A percentile compares a stretch with the other conserved stretches of the same genome.
These are phyloP conservation scores for Neopestalotiopsis sp. DNA, from an alignment of 2,329 filamentous ascomycete genomes.

Conservation along the genomic window DNA sequence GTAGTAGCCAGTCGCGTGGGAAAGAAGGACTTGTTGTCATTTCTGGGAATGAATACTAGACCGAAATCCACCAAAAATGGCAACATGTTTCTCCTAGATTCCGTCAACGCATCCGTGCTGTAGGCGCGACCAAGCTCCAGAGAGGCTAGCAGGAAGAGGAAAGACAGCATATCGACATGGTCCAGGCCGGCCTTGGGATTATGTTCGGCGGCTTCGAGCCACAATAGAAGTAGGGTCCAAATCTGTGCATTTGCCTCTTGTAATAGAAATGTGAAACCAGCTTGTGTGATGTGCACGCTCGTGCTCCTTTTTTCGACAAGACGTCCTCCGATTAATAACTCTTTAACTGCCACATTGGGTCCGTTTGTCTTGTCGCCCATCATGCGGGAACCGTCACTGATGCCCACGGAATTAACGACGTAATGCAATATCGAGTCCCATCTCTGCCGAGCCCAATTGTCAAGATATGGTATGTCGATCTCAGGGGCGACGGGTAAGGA, in stretches of 20 bases:
- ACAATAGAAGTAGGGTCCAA: conserved; percentile 92
- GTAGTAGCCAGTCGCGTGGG: conserved; percentile 94
- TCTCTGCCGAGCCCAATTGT: conserved; percentile 83
- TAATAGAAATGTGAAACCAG: conserved; percentile 91
- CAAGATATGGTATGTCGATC: conserved; percentile 75
- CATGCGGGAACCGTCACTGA: conserved; percentile 37
- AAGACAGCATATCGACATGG: conserved; percentile 91
- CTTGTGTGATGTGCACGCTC: conserved; percentile 80
- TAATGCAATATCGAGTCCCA: conserved; percentile 98
- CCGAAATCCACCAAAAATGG: conserved; percentile 90
- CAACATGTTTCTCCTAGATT: conserved; percentile 86
- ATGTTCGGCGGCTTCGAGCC: conserved; percentile 79
- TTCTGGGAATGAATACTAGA: conserved; percentile 76
- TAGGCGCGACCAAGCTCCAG: conserved; percentile 92
- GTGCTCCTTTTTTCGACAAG: conserved; percentile 68
- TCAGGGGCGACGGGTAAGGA: conserved; percentile 64
- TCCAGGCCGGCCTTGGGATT: conserved; percentile 69
- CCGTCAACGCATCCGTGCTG: conserved; percentile 81
- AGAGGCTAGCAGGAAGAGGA: conserved; percentile 93
- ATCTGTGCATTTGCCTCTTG: conserved; percentile 97
- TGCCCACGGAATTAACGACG: conserved; percentile 80
- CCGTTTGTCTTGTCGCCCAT: conserved; percentile 49
- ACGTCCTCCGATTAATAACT: conserved; percentile 78
- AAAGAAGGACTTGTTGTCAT: conserved; percentile 71
- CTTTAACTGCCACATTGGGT: conserved; percentile 80